These are phyloP conservation scores for Candolleomyces eurysporus DNA, from an alignment of 768 basidiomycete species.

Conservation along the genomic window DNA sequence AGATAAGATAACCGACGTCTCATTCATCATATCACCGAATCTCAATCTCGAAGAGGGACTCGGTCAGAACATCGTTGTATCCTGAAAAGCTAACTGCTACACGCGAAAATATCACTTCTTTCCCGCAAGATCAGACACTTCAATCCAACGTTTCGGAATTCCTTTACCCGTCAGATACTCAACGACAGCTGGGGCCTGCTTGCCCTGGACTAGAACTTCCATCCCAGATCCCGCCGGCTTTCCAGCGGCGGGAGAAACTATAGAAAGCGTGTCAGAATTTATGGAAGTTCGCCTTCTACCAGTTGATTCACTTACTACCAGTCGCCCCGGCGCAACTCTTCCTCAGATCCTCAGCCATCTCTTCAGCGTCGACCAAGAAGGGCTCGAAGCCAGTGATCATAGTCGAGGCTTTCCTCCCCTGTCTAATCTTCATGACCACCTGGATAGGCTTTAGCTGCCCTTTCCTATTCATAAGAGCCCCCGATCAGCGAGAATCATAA, in stretches of 20 bases:
- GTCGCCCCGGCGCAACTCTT: slow-evolving; percentile 79
- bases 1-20: slow-evolving; percentile 3
- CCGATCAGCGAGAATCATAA: not conserved
- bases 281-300: slow-evolving; percentile 1
- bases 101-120: slow-evolving; percentile 39
- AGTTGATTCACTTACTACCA: slow-evolving; percentile 47
- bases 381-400: slow-evolving; percentile 79
- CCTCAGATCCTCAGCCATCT: slow-evolving; percentile 75
- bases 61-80: not conserved
- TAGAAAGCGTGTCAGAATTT: not conserved
- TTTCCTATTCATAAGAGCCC: slow-evolving; percentile 49
- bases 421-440: slow-evolving; percentile 68
- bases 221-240: slow-evolving; percentile 47
- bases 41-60: not conserved
- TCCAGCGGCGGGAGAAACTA: slow-evolving; percentile 62
- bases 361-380: slow-evolving; percentile 64
- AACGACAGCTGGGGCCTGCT: slow-evolving; percentile 64
- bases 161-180: slow-evolving; percentile 69
- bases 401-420: slow-evolving; percentile 76
- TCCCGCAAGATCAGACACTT: slow-evolving; percentile 43
- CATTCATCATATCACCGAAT: no score
- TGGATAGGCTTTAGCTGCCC: slow-evolving; percentile 70
- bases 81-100: not conserved
- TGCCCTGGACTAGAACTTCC: slow-evolving; percentile 86
- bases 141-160: slow-evolving; percentile 82